Evolutionary conservation across 1,284 basidiomycete genomes (phyloP).

Genomic region (Coniferiporia sulphurascens): DNA sequence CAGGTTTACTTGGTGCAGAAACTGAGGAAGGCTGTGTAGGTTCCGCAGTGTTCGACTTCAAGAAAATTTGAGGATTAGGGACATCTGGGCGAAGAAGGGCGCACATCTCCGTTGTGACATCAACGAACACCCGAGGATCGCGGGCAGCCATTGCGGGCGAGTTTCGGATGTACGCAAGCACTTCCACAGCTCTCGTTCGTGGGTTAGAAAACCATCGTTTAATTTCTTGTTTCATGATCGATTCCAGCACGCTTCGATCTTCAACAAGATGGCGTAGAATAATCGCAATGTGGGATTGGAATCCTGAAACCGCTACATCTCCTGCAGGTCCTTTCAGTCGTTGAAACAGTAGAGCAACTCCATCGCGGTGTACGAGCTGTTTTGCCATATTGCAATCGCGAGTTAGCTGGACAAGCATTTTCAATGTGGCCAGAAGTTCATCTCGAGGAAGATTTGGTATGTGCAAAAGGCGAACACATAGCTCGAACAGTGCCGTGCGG

Average conservation of each 20-base stretch:
- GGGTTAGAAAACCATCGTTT: constrained; percentile 70
- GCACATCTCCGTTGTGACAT: constrained; percentile 67
- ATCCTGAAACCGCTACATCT: constrained; percentile 47
- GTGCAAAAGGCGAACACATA: constrained; percentile 63
- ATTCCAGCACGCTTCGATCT: constrained; percentile 59
- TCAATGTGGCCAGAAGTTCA: constrained; percentile 74
- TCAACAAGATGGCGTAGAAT: constrained; percentile 91
- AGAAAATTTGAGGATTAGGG: constrained; percentile 56
- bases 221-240: constrained; percentile 81
- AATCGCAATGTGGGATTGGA: constrained; percentile 81
- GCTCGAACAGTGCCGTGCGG: constrained; percentile 66
- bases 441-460: constrained; percentile 64
- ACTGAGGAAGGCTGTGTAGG: constrained; percentile 23
- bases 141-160: constrained; percentile 81
- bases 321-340: constrained; percentile 53
- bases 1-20: constrained; percentile 23
- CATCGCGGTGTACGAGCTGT: constrained; percentile 61
- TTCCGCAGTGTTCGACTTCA: constrained; percentile 37
- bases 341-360: constrained; percentile 61
- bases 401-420: constrained; percentile 80
- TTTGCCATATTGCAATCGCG: constrained; percentile 57
- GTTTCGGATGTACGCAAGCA: constrained; percentile 69
- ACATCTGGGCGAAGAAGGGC: constrained; percentile 66
- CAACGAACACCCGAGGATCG: constrained; percentile 75
- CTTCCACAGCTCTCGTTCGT: constrained; percentile 68